Percentiles rank a stretch among this genome's conserved stretches.
These are phyloP conservation scores for Rhodomyrtus psidioides DNA, from an alignment of 441 rosid species.

Conservation along the genomic window DNA sequence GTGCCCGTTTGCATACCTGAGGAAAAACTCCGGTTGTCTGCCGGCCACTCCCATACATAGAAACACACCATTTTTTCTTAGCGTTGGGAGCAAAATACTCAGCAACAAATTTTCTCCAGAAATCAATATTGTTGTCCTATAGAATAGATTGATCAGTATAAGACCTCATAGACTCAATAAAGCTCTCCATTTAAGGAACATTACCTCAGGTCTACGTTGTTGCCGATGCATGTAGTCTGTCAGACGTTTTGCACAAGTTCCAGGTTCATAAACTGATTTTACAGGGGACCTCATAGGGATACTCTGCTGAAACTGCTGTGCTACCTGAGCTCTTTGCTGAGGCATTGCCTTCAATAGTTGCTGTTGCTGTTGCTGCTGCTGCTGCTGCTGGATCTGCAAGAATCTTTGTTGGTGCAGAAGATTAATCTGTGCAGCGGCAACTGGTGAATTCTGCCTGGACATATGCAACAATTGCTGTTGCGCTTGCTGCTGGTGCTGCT, in stretches of 20 bases:
- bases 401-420: slow-evolving; percentile 26
- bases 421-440: slow-evolving; percentile 24
- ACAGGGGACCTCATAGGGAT: slow-evolving; percentile 20
- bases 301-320: slow-evolving; percentile 23
- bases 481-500: slow-evolving; percentile 10
- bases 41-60: slow-evolving; percentile 74
- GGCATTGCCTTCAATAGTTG: slow-evolving; percentile 21
- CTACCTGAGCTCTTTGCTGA: slow-evolving; percentile 21
- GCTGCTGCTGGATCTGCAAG: slow-evolving; percentile 23
- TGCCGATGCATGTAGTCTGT: slow-evolving; percentile 29
- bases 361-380: slow-evolving; percentile 12
- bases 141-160: not conserved
- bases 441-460: slow-evolving; percentile 25
- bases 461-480: slow-evolving; percentile 15
- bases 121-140: slow-evolving; percentile 80
- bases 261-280: slow-evolving; percentile 28
- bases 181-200: not conserved
- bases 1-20: slow-evolving; percentile 39
- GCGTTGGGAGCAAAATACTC: slow-evolving; percentile 72
- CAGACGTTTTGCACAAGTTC: slow-evolving; percentile 32
- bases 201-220: slow-evolving; percentile 29
- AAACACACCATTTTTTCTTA: slow-evolving; percentile 84
- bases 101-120: slow-evolving; percentile 77
- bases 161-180: not conserved
- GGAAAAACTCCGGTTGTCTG: slow-evolving; percentile 77